A percentile compares a stretch with the other conserved stretches of the same genome.
phyloP scores from a whole-genome alignment of 371 early-diverging fungal species.

The Zopfochytrium polystomum region DNA sequence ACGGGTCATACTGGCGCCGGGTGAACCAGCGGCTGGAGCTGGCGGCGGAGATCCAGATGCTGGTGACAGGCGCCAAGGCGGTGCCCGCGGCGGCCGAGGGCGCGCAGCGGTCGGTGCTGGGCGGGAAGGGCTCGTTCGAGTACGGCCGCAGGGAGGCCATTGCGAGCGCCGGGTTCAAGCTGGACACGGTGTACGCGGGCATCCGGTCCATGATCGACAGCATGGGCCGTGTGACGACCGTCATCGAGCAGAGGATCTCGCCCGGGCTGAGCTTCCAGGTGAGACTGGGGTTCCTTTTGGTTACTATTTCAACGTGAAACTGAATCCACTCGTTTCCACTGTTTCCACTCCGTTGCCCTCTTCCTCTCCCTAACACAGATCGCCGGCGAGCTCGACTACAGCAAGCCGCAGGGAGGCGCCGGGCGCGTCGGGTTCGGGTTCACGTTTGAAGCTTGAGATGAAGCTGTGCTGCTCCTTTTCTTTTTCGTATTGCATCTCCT shows the following conservation, averaged over 20 bases:
- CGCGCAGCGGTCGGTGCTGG: too few relatives aligned
- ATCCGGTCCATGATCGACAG: constrained; percentile 90
- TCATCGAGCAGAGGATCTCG: constrained; percentile 92
- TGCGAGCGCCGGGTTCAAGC: constrained; percentile 92
- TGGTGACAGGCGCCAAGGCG: constrained; percentile 44
- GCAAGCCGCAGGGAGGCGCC: constrained; percentile 61
- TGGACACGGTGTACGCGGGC: constrained; percentile 87
- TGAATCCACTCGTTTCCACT: too few relatives aligned
- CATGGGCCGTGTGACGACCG: constrained; percentile 78
- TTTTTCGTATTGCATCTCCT: not conserved
- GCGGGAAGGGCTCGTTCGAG: too few relatives aligned
- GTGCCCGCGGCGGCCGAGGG: constrained; percentile 53
- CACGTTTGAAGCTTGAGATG: constrained; percentile 34
- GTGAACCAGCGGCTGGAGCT: constrained; percentile 92
- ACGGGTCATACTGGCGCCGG: constrained; percentile 85
- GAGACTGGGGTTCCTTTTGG: not conserved
- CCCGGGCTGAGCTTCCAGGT: constrained; percentile 90
- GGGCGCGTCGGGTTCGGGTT: constrained; percentile 45
- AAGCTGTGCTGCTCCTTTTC: not conserved
- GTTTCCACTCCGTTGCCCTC: too few relatives aligned
- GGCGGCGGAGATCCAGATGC: constrained; percentile 84
- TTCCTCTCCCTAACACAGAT: too few relatives aligned
- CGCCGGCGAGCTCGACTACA: constrained; percentile 94
- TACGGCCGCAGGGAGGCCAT: constrained; percentile 81
- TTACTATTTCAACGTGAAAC: constrained; percentile 45